Evolutionary conservation across 257 asterid genomes (phyloP).

Genomic region (Eustoma russellianum): DNA sequence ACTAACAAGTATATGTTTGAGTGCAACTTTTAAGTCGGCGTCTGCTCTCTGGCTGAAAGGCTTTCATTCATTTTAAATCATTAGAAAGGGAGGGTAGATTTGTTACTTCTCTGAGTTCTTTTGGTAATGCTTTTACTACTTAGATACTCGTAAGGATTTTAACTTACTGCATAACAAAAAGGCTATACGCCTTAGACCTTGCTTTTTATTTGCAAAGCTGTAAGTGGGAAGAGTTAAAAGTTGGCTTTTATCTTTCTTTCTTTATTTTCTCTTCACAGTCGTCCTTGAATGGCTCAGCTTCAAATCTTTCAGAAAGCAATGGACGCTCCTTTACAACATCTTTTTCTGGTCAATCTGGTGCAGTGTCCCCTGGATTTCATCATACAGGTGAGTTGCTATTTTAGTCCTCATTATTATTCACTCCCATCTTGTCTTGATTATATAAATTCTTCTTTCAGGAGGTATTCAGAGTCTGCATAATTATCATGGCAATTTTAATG

Average conservation of each 20-base stretch:
- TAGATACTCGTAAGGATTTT: too few species aligned
- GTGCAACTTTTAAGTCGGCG: too few species aligned
- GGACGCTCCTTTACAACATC: slow-evolving; percentile 79
- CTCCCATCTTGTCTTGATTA: slow-evolving; percentile 4
- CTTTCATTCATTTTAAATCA: too few species aligned
- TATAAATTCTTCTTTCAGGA: slow-evolving; percentile 41
- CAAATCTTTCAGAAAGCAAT: slow-evolving; percentile 79
- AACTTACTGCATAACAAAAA: not conserved
- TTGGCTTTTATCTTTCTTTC: not conserved
- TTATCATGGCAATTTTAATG: slow-evolving; percentile 76
- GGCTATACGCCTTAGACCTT: not conserved
- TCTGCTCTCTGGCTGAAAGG: too few species aligned
- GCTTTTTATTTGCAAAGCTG: not conserved
- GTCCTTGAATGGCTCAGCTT: slow-evolving; percentile 71
- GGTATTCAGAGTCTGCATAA: slow-evolving; percentile 87
- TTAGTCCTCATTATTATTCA: slow-evolving; percentile 10
- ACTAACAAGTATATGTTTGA: too few species aligned
- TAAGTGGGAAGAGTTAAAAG: not conserved
- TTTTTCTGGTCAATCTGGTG: slow-evolving; percentile 90
- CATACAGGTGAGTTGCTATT: slow-evolving; percentile 56
- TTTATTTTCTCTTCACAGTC: slow-evolving; percentile 44
- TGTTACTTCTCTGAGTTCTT: not conserved
- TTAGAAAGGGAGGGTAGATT: not conserved
- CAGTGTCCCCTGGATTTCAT: slow-evolving; percentile 80
- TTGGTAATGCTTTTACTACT: not conserved